Percentiles rank a stretch among this genome's conserved stretches.
Evolutionary conservation across 2,329 filamentous ascomycete genomes (phyloP).

Genomic region (Epichloe sp.): DNA sequence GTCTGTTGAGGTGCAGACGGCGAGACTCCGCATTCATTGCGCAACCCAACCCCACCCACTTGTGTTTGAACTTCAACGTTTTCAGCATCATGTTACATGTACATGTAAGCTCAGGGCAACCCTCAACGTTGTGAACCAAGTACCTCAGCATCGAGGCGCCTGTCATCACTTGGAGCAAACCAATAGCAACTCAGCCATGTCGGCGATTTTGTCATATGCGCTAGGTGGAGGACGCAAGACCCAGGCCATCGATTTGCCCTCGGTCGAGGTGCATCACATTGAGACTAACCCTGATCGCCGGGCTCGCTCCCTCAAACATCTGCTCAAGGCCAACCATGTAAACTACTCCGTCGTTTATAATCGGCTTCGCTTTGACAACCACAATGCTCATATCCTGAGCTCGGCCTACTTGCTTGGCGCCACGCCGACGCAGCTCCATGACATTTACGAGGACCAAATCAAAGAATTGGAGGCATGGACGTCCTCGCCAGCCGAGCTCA

Average conservation of each 20-base stretch:
- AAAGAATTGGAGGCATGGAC: slow-evolving; percentile 65
- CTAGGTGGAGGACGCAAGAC: slow-evolving; percentile 14
- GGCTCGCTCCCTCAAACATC: slow-evolving; percentile 73
- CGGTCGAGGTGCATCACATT: slow-evolving; percentile 63
- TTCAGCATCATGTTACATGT: slow-evolving; percentile 3
- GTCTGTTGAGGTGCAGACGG: too few relatives aligned
- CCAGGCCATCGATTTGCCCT: slow-evolving; percentile 41
- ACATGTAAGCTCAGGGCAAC: too few relatives aligned
- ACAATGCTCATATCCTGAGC: slow-evolving; percentile 67
- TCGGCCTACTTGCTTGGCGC: slow-evolving; percentile 81
- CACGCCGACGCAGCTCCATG: slow-evolving; percentile 56
- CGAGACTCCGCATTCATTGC: not conserved
- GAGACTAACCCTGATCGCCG: slow-evolving; percentile 70
- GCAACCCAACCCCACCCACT: not conserved
- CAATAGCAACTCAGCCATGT: slow-evolving; percentile 13
- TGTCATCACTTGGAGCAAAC: too few relatives aligned
- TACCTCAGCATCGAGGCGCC: not conserved
- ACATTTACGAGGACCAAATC: slow-evolving; percentile 67
- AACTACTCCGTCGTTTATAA: slow-evolving; percentile 79
- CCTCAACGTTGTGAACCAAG: not conserved
- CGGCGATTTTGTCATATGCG: slow-evolving; percentile 21
- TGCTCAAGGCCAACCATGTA: slow-evolving; percentile 82
- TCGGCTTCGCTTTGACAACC: slow-evolving; percentile 64
- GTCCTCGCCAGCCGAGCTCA: slow-evolving; percentile 74
- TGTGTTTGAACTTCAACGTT: not conserved